Evolutionary conservation across 1,284 basidiomycete genomes (phyloP), one percentile per base, ranked within the genome.

Genomic region (Cutaneotrichosporon mucoides): DNA sequence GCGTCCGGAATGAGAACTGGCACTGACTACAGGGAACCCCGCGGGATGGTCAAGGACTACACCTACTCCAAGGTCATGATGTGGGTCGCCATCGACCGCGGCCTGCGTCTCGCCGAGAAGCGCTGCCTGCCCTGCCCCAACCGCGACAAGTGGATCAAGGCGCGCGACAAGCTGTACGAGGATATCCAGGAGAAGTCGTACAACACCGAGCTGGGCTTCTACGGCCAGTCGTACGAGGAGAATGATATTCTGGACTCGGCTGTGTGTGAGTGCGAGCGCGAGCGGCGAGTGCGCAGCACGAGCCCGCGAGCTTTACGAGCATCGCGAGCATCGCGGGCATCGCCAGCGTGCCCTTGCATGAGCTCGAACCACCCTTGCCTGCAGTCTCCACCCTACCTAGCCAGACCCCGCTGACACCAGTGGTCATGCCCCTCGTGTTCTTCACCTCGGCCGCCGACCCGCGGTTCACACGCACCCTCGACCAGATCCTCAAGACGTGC

Each of bases 31-130:
- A 90, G 89, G 90, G 90, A 93, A 78, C 90, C 92, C 11, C 82
- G 91, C 59, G 86, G 87, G 60, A 84, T 85, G 70, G 84, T 88
- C 73, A 85, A 88, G 60, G 86, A 95, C 73, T 96, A 94, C 43
- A 69, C 90, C 83, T 93, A 93, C 76, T 90, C 88, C 46, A 93
- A 93, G 83, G 86, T 92, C 55, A 92, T 94, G 91, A 83, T 92
- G 72, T 92, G 90, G 88, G 92, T 96, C 49, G 92, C 92, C 0
- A 85, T 96, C 59, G 92, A 96, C 69, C 82, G 91, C 80, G 90
- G 91, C 3, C 82, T 96, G 4, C 88, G 92, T 12, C 82, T 96
- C 15, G 89, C 90, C 3, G 91, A 95, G 40, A 96, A 96, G 76
- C 85, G 92, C 24, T 89, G 73, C 59, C 65, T 80, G 10, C 79